Conservation (phyloP, 306 rosid genomes). For the Amphicarpaea edgeworthii region DNA sequence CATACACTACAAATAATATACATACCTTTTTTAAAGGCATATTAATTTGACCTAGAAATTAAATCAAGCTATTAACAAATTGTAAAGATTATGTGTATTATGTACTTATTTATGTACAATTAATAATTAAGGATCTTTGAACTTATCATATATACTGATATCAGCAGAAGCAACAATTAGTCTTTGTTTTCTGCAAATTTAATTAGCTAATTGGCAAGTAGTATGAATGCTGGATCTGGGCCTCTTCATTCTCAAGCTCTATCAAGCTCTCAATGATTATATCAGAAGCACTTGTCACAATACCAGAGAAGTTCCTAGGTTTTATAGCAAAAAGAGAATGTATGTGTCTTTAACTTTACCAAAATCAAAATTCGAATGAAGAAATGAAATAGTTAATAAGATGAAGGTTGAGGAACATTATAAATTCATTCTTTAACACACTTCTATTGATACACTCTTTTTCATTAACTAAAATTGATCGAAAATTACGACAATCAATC, state of each 20-base stretch:
- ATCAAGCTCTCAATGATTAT: constrained; percentile 56
- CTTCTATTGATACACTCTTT: too few species aligned
- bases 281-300: constrained; percentile 61
- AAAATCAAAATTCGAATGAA: neutral
- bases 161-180: neutral
- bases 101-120: neutral
- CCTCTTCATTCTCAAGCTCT: constrained; percentile 58
- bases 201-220: constrained; percentile 24
- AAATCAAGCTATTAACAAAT: neutral
- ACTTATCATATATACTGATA: neutral
- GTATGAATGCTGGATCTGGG: constrained; percentile 24
- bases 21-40: neutral
- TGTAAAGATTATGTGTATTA: neutral
- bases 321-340: neutral
- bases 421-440: too few species aligned
- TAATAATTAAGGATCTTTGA: neutral
- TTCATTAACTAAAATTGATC: too few species aligned
- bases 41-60: constrained; percentile 1
- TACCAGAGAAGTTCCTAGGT: constrained; percentile 60
- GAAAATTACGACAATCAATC: too few species aligned
- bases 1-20: neutral
- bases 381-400: neutral
- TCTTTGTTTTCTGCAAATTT: neutral
- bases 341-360: neutral
- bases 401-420: too few species aligned